phyloP scores from a whole-genome alignment of 2,329 filamentous ascomycete species.

The Cladophialophora carrionii region DNA sequence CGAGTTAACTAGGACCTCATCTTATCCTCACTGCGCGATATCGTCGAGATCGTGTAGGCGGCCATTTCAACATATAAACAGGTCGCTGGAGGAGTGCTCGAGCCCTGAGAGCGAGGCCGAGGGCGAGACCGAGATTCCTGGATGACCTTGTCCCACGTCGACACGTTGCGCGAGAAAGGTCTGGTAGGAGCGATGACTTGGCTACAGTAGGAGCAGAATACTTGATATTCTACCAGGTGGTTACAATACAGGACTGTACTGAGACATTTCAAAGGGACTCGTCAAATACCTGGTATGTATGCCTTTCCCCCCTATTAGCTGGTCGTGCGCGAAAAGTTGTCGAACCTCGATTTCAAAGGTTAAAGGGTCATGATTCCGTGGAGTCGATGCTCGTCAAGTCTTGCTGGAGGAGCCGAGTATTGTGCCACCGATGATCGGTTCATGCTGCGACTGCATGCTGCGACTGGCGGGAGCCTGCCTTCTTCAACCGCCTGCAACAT shows the following conservation, averaged over 20 bases:
- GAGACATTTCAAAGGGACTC: background rate
- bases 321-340: background rate
- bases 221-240: background rate
- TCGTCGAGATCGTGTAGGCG: too few relatives aligned
- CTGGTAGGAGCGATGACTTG: background rate
- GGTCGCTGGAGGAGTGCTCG: background rate
- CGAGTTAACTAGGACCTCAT: too few relatives aligned
- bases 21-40: too few relatives aligned
- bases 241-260: background rate
- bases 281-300: background rate
- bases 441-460: background rate
- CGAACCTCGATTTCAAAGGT: background rate
- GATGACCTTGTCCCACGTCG: background rate
- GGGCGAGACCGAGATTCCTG: background rate
- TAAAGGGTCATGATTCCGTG: background rate
- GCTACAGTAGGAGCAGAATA: background rate
- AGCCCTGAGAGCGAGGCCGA: background rate
- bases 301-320: background rate
- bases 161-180: background rate
- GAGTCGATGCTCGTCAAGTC: background rate
- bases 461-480: background rate
- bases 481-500: background rate
- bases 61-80: background rate
- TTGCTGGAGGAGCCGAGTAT: background rate
- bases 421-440: background rate